Conservation (phyloP, 768 basidiomycete species). For the Hygrocybe coccinea region DNA sequence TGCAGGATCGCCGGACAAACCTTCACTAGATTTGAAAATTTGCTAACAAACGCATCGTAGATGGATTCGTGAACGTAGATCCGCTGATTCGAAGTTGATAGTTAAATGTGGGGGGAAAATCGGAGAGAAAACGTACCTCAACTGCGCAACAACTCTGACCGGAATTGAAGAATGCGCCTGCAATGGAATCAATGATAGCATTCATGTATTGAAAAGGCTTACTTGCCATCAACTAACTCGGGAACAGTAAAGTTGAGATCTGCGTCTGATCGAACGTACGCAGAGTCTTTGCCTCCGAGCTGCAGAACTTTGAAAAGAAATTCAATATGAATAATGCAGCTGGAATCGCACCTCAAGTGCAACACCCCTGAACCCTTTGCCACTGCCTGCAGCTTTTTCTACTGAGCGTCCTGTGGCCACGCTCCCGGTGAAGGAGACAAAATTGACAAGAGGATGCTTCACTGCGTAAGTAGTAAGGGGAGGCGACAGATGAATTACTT, state of each 20-base stretch:
- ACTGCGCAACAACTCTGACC: constrained; percentile 96
- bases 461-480: constrained; percentile 55
- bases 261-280: constrained; percentile 86
- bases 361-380: constrained; percentile 77
- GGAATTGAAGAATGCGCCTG: constrained; percentile 93
- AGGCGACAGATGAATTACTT: constrained; percentile 71
- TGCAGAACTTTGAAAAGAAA: constrained; percentile 25
- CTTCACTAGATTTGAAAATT: constrained; percentile 71
- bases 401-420: constrained; percentile 75
- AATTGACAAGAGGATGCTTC: constrained; percentile 63
- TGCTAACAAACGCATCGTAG: constrained; percentile 73
- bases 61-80: constrained; percentile 89
- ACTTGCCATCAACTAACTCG: constrained; percentile 84
- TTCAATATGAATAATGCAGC: neutral
- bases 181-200: neutral
- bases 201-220: neutral
- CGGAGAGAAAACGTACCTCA: constrained; percentile 49
- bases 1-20: constrained; percentile 28
- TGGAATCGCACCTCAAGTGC: constrained; percentile 61
- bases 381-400: constrained; percentile 60
- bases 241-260: constrained; percentile 76
- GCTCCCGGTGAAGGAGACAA: constrained; percentile 86
- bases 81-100: constrained; percentile 41
- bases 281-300: constrained; percentile 98
- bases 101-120: neutral